Base-by-base conservation (phyloP, 768 basidiomycete genomes). In the Psilocybe cyanescens region DNA sequence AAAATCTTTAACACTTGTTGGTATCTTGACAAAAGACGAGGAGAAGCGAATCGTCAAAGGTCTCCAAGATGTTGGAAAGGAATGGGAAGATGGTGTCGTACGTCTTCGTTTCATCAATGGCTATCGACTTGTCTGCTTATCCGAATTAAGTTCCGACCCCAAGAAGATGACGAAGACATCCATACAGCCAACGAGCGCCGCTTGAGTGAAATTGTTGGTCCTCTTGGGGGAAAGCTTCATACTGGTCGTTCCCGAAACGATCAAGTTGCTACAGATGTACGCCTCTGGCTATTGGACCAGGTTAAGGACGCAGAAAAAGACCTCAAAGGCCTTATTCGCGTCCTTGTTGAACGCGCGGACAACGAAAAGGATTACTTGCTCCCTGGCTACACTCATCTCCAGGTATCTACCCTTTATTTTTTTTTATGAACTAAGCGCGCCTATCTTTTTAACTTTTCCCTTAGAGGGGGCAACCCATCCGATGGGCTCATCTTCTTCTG, bases 181-280 rank as follows among this genome's bases (percentile, higher is more conserved):
- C 97, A 99, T 74, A 99, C 97, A 11, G 97, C 97, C 57, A 99
- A 99, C 70, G 97, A 99, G 73, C 88, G 97, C 50, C 86, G 97
- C 45, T 76, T 99, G 66, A 92, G 89, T 64, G 97, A 99, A 77
- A 77, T 99, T 56, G 94, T 99, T 57, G 97, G 97, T 0, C 81
- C 92, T 12, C 85, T 94, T 14, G 95, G 94, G 4, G 97, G 97
- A 3, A 99, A 99, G 75, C 81, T 99, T 46, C 97, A 99, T 72
- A 99, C 97, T 0, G 97, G 97, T 30, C 87, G 97, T 61, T 97
- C 95, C 54, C 86, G 97, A 57, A 99, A 99, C 74, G 97, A 99
- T 72, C 97, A 99, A 74, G 97, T 98, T 63, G 95, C 97, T 3
- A 99, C 97, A 1, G 97, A 99, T 72, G 92, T 99, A 91, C 89